These are phyloP conservation scores for Epichloe sibirici DNA, from an alignment of 2,329 filamentous ascomycete genomes.

Conservation along the genomic window DNA sequence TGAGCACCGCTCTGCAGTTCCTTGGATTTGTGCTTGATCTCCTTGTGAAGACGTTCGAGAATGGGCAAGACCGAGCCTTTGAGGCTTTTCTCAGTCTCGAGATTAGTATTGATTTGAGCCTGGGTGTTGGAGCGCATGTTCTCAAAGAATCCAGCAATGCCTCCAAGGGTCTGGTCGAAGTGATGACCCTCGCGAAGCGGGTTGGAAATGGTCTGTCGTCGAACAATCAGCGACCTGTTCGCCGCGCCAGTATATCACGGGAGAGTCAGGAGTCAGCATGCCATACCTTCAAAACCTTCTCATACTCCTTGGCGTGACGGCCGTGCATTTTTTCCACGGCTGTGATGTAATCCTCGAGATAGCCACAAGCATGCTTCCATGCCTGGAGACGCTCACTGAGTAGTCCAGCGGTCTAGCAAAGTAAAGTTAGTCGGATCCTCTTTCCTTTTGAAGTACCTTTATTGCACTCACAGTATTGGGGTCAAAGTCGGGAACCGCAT, in stretches of 20 bases:
- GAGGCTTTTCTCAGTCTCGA: slow-evolving; percentile 83
- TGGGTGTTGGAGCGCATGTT: slow-evolving; percentile 89
- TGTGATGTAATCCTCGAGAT: slow-evolving; percentile 80
- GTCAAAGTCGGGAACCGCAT: slow-evolving; percentile 46
- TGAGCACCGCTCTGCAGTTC: slow-evolving; percentile 70
- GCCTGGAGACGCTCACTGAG: slow-evolving; percentile 81
- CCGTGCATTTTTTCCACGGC: slow-evolving; percentile 80
- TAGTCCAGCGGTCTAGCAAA: slow-evolving; percentile 57
- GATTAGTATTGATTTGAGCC: slow-evolving; percentile 76
- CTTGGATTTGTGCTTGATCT: slow-evolving; percentile 94
- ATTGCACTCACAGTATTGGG: slow-evolving; percentile 39
- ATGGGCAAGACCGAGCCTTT: slow-evolving; percentile 78
- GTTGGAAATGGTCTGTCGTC: slow-evolving; percentile 61
- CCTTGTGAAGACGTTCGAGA: slow-evolving; percentile 81
- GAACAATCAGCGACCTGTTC: not conserved
- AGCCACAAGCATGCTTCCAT: slow-evolving; percentile 89
- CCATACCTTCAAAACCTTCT: slow-evolving; percentile 72
- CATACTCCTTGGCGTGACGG: slow-evolving; percentile 83
- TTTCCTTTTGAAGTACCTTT: not conserved
- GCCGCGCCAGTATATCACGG: not conserved
- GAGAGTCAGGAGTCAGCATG: not conserved
- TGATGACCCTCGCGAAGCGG: slow-evolving; percentile 84
- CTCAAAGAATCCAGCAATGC: slow-evolving; percentile 82
- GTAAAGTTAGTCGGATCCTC: not conserved
- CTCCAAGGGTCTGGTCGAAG: slow-evolving; percentile 82